Evolutionary conservation across 2,329 filamentous ascomycete genomes (phyloP).

Genomic region (Penicillium brasilianum): DNA sequence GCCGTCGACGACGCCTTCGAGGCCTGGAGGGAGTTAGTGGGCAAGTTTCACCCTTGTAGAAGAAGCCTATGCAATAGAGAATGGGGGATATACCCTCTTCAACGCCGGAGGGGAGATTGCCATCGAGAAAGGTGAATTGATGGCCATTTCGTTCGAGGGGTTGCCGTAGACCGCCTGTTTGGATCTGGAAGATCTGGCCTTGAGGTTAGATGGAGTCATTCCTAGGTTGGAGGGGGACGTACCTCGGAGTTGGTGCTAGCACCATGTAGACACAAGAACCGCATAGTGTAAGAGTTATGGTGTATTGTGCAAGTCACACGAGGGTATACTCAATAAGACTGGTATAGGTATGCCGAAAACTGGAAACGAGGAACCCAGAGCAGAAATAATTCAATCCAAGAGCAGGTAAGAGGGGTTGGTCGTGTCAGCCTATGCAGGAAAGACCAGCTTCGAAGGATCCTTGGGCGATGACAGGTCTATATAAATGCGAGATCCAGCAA

Average conservation of each 20-base stretch:
- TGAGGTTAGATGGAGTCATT: background rate
- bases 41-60: background rate
- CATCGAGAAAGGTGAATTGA: slow-evolving; percentile 37
- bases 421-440: slow-evolving; percentile 9
- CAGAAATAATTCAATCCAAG: background rate
- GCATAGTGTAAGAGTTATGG: slow-evolving; percentile 28
- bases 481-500: background rate
- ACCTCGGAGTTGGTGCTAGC: slow-evolving; percentile 40
- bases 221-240: slow-evolving; percentile 8
- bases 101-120: slow-evolving; percentile 29
- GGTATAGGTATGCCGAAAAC: background rate
- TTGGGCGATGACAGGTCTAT: slow-evolving; percentile 1
- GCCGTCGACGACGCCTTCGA: slow-evolving; percentile 37
- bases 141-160: slow-evolving; percentile 35
- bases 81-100: slow-evolving; percentile 33
- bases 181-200: slow-evolving; percentile 41
- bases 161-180: slow-evolving; percentile 39
- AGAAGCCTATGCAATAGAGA: too few relatives aligned
- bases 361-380: background rate
- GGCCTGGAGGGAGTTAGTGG: slow-evolving; percentile 25
- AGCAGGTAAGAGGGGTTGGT: background rate
- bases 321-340: background rate
- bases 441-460: background rate
- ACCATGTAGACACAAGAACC: slow-evolving; percentile 42
- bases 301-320: background rate